Conservation (phyloP, 2,329 filamentous ascomycete genomes). For the Trichocomaceae sp. region DNA sequence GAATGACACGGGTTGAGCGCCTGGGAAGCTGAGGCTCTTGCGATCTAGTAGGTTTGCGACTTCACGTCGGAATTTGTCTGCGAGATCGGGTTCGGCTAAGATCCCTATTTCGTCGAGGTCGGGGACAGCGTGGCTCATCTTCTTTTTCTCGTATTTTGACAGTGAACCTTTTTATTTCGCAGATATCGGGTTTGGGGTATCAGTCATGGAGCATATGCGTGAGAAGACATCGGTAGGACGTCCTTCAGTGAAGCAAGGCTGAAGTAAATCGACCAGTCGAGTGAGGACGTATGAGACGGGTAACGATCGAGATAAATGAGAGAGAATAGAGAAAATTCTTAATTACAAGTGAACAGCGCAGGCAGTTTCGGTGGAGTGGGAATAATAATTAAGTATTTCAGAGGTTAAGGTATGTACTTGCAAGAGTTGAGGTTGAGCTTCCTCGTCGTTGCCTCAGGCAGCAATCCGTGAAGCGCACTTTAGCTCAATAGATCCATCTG, state of each 20-base stretch:
- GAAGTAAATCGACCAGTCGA: background rate
- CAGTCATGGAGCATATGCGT: background rate
- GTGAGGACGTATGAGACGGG: background rate
- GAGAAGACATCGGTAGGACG: background rate
- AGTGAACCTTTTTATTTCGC: background rate
- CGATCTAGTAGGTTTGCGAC: slow-evolving; percentile 71
- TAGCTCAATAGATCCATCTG: no score
- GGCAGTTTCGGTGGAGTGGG: background rate
- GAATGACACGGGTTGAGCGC: slow-evolving; percentile 92
- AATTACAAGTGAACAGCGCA: background rate
- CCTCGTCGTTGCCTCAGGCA: slow-evolving; percentile 4
- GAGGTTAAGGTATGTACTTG: background rate
- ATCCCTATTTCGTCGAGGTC: slow-evolving; percentile 48
- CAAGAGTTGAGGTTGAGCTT: background rate
- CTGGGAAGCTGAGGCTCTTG: slow-evolving; percentile 66
- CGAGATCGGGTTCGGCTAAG: slow-evolving; percentile 56
- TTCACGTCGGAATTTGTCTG: slow-evolving; percentile 59
- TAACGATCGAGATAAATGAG: background rate
- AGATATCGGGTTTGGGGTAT: background rate
- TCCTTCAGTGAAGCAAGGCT: background rate
- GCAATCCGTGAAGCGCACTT: background rate
- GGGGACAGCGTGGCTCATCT: slow-evolving; percentile 36
- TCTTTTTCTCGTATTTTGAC: background rate
- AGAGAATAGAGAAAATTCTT: background rate
- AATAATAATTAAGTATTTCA: background rate